phyloP scores from a whole-genome alignment of 2,329 filamentous ascomycete species.

The Gremmenia infestans region DNA sequence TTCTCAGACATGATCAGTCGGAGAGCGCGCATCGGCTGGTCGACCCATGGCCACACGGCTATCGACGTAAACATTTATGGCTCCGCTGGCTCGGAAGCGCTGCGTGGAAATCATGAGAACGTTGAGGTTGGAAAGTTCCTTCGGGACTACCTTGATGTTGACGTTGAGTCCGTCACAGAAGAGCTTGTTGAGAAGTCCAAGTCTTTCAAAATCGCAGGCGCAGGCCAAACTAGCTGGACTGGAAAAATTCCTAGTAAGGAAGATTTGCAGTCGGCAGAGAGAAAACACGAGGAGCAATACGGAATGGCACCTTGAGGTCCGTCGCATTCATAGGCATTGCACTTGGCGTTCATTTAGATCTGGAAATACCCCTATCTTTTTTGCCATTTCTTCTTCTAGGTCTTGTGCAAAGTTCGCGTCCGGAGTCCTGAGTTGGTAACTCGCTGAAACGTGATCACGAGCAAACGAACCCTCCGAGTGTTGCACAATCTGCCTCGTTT shows the following conservation, averaged over 20 bases:
- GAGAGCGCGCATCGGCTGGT: conserved; percentile 88
- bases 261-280: conserved; percentile 10
- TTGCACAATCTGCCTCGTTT: conserved; percentile 12
- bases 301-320: not conserved
- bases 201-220: conserved; percentile 11
- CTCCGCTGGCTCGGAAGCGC: conserved; percentile 59
- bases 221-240: conserved; percentile 26
- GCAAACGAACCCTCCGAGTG: conserved; percentile 6
- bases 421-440: not conserved
- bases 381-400: not conserved
- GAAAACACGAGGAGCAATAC: conserved; percentile 7
- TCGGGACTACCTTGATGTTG: conserved; percentile 69
- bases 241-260: conserved; percentile 23
- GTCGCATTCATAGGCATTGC: not conserved
- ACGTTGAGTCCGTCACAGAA: conserved; percentile 72
- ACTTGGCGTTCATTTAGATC: not conserved
- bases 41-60: conserved; percentile 85
- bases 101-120: conserved; percentile 89
- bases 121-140: conserved; percentile 86
- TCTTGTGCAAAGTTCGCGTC: not conserved
- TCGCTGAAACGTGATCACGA: not conserved
- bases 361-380: not conserved
- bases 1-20: conserved; percentile 85
- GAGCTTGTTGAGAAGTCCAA: conserved; percentile 47
- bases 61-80: conserved; percentile 97